phyloP scores from a whole-genome alignment of 192 early-diverging fungal genomes.

The Irineochytrium annulatum region DNA sequence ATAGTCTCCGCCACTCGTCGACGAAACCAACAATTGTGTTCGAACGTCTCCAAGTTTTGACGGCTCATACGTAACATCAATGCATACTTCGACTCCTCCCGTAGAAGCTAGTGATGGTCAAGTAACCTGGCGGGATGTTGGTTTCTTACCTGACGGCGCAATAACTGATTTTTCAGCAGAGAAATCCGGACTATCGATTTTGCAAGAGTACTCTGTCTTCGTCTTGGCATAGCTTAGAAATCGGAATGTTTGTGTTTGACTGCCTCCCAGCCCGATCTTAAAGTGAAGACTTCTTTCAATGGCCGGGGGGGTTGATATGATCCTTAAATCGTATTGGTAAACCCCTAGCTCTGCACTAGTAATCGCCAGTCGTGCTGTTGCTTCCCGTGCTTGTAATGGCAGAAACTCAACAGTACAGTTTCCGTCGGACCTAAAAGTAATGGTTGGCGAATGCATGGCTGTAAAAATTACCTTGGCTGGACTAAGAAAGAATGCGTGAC shows the following conservation, averaged over 20 bases:
- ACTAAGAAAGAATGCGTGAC: slow-evolving; percentile 45
- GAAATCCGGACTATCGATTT: slow-evolving; percentile 53
- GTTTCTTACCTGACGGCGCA: slow-evolving; percentile 43
- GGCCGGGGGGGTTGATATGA: slow-evolving; percentile 31
- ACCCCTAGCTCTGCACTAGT: slow-evolving; percentile 45
- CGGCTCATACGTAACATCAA: slow-evolving; percentile 58
- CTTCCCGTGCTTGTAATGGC: slow-evolving; percentile 50
- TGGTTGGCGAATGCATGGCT: not conserved
- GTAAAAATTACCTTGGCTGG: slow-evolving; percentile 42
- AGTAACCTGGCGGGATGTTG: not conserved
- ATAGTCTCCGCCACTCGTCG: slow-evolving; percentile 55
- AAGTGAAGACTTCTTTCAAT: slow-evolving; percentile 55
- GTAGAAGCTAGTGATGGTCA: slow-evolving; percentile 26
- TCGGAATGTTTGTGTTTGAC: slow-evolving; percentile 51
- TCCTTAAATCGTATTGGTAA: slow-evolving; percentile 53
- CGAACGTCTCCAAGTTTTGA: slow-evolving; percentile 54
- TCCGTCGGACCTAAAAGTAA: slow-evolving; percentile 39
- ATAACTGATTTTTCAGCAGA: slow-evolving; percentile 49
- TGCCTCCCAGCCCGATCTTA: slow-evolving; percentile 50
- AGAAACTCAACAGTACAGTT: slow-evolving; percentile 44
- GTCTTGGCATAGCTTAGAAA: slow-evolving; percentile 52
- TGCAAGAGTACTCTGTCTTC: slow-evolving; percentile 53
- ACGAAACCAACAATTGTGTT: slow-evolving; percentile 46
- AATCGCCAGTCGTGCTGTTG: slow-evolving; percentile 35
- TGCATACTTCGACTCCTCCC: slow-evolving; percentile 45